Evolutionary conservation across 495 filamentous ascomycete genomes (phyloP).

Genomic region (Xylaria longipes): DNA sequence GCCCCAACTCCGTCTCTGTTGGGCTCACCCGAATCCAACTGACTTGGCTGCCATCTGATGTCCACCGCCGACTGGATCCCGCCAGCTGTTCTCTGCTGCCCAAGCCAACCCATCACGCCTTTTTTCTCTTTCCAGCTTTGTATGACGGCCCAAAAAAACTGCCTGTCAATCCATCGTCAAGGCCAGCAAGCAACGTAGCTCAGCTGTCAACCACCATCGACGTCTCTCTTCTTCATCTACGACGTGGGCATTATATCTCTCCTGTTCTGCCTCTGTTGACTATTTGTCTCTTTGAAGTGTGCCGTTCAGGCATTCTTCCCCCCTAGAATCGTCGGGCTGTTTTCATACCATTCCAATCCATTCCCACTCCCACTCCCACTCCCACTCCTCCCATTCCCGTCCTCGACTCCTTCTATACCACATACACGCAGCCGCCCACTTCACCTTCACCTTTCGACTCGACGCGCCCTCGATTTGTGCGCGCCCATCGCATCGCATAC

Average conservation of each 20-base stretch:
- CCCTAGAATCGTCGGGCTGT: neutral
- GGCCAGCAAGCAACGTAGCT: slow-evolving; percentile 4
- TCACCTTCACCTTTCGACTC: neutral
- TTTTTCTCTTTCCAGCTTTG: slow-evolving; percentile 6
- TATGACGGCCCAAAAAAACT: slow-evolving; percentile 27
- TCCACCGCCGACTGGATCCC: neutral
- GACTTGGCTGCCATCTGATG: neutral
- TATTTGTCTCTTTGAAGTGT: slow-evolving; percentile 6
- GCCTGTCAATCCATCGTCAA: slow-evolving; percentile 19
- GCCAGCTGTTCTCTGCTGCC: slow-evolving; percentile 12
- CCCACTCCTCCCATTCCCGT: neutral
- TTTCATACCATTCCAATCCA: slow-evolving; percentile 4
- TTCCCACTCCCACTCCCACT: neutral
- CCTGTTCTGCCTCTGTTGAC: neutral
- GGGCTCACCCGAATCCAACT: neutral
- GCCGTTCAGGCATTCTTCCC: slow-evolving; percentile 1
- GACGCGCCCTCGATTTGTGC: slow-evolving; percentile 9
- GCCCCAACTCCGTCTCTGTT: neutral
- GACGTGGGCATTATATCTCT: neutral
- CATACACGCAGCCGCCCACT: neutral
- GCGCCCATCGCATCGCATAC: slow-evolving; percentile 10
- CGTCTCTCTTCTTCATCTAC: slow-evolving; percentile 1
- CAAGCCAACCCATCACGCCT: slow-evolving; percentile 17
- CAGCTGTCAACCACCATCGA: slow-evolving; percentile 21
- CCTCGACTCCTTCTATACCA: neutral